Conservation (phyloP, 2,329 filamentous ascomycete genomes). For the Trichoderma aggressivum region DNA sequence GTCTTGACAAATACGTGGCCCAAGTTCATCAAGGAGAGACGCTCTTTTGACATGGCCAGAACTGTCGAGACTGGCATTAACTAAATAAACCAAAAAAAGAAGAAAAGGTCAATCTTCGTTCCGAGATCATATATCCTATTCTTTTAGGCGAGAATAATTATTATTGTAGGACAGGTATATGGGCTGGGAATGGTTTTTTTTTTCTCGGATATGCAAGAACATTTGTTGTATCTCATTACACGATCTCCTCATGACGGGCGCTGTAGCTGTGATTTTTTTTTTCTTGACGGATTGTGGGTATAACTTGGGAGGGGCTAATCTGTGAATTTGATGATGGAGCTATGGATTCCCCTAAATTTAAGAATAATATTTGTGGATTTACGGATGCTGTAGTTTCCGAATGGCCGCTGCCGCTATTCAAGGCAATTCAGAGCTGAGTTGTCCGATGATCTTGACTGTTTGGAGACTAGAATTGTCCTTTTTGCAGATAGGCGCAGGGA, state of each 20-base stretch:
- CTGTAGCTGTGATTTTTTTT: neutral
- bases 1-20: slow-evolving; percentile 69
- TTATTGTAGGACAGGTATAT: neutral
- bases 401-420: neutral
- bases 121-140: neutral
- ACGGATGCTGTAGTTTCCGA: neutral
- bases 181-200: neutral
- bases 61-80: slow-evolving; percentile 19
- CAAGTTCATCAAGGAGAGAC: slow-evolving; percentile 44
- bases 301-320: neutral
- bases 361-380: neutral
- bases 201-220: neutral
- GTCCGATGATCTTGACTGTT: neutral
- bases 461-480: neutral
- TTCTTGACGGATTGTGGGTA: neutral
- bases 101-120: neutral
- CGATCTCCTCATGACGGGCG: neutral
- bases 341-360: neutral
- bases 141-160: slow-evolving; percentile 3
- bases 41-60: slow-evolving; percentile 31
- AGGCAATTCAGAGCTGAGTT: neutral
- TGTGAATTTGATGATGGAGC: neutral
- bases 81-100: neutral
- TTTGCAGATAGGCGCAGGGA: neutral
- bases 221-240: neutral